These are phyloP conservation scores for Roridomyces roridus DNA, from an alignment of 768 basidiomycete species.

Conservation along the genomic window DNA sequence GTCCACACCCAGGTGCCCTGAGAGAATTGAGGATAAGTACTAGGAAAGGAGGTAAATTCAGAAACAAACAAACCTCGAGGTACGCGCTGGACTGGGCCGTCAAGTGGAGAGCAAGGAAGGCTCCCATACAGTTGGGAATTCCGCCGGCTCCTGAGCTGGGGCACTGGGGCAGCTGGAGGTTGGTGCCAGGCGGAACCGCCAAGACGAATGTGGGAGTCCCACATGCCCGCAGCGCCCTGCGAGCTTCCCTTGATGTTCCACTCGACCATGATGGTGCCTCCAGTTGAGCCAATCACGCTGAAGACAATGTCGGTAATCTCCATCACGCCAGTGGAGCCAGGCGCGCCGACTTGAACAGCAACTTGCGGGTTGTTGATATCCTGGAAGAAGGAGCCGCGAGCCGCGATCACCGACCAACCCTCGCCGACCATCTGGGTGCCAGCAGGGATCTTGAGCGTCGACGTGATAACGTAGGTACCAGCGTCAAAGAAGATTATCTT, in stretches of 20 bases:
- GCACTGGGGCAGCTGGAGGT: slow-evolving; percentile 52
- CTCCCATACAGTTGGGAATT: slow-evolving; percentile 59
- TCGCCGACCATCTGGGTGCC: slow-evolving; percentile 66
- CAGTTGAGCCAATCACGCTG: slow-evolving; percentile 54
- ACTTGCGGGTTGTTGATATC: slow-evolving; percentile 47
- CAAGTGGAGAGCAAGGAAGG: slow-evolving; percentile 71
- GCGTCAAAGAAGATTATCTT: slow-evolving; percentile 87
- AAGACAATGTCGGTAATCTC: slow-evolving; percentile 73
- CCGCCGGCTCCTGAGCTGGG: slow-evolving; percentile 47
- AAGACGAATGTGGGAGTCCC: slow-evolving; percentile 61
- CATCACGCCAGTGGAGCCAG: slow-evolving; percentile 51
- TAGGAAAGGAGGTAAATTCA: slow-evolving; percentile 27
- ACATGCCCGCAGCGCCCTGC: slow-evolving; percentile 62
- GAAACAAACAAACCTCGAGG: slow-evolving; percentile 56
- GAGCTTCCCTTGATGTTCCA: slow-evolving; percentile 67
- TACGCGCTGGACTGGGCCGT: slow-evolving; percentile 60
- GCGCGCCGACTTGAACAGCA: slow-evolving; percentile 56
- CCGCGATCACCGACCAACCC: slow-evolving; percentile 62
- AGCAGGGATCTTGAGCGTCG: slow-evolving; percentile 61
- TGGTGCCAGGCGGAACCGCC: slow-evolving; percentile 61
- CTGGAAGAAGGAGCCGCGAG: slow-evolving; percentile 51
- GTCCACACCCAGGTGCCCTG: slow-evolving; percentile 83
- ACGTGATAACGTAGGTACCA: slow-evolving; percentile 59
- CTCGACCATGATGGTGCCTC: slow-evolving; percentile 72
- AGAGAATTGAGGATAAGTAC: slow-evolving; percentile 31